Conservation (phyloP, 208 protist genomes). For the Wallacemonas sp. region DNA sequence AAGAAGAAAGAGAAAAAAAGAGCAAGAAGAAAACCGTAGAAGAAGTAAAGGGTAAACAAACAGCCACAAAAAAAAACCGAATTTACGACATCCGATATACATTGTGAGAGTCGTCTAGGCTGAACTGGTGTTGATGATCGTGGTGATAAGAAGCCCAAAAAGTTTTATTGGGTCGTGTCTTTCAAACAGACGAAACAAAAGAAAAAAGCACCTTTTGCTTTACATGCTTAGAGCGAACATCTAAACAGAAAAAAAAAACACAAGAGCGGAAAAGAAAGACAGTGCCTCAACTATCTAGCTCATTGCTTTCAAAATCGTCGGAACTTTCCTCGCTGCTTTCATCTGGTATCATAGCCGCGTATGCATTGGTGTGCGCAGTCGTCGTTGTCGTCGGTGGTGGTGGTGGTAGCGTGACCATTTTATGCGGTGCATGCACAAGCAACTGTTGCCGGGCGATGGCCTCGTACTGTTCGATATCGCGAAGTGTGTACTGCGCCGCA, state of each 20-base stretch:
- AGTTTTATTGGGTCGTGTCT: too few relatives aligned
- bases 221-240: neutral
- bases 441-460: conserved; percentile 21
- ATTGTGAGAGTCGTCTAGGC: too few relatives aligned
- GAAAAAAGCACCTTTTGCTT: conserved; percentile 24
- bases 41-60: too few relatives aligned
- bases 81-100: too few relatives aligned
- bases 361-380: neutral
- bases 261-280: conserved; percentile 15
- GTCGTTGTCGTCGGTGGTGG: too few relatives aligned
- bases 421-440: too few relatives aligned
- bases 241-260: conserved; percentile 21
- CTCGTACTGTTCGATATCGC: conserved; percentile 42
- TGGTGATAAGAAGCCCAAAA: too few relatives aligned
- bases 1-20: neutral
- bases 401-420: too few relatives aligned
- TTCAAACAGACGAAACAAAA: too few relatives aligned
- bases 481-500: conserved; percentile 31
- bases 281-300: neutral
- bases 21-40: too few relatives aligned
- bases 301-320: neutral
- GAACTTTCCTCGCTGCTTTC: neutral
- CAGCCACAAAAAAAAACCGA: too few relatives aligned
- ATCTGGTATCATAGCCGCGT: neutral
- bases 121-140: too few relatives aligned